These are phyloP conservation scores for Lolium perenne DNA, from an alignment of 176 grass and related monocot species.

Conservation along the genomic window DNA sequence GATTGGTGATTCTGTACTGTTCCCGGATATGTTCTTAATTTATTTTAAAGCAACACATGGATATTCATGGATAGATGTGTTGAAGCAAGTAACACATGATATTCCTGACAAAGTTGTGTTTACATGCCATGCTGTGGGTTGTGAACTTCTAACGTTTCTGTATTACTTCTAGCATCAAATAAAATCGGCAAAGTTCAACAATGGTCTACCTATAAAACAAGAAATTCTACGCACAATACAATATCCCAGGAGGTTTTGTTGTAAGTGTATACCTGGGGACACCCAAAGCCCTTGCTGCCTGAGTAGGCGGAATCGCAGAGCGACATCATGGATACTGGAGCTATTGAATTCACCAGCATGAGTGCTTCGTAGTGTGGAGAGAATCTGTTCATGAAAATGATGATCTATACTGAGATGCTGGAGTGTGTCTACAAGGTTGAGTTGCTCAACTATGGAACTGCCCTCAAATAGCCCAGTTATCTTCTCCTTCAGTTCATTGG, in stretches of 20 bases:
- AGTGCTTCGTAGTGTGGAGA: neutral
- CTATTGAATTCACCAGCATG: slow-evolving; percentile 27
- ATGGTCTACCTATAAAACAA: neutral
- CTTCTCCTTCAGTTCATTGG: slow-evolving; percentile 19
- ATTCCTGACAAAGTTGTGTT: neutral
- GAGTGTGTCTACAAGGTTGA: slow-evolving; percentile 38
- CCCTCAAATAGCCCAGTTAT: slow-evolving; percentile 24
- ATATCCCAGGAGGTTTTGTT: neutral
- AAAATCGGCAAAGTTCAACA: neutral
- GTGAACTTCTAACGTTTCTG: neutral
- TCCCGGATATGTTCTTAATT: neutral
- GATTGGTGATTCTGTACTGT: neutral
- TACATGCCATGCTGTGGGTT: neutral
- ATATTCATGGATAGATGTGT: neutral
- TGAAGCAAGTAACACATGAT: neutral
- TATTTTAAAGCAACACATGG: no score
- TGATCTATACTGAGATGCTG: slow-evolving; percentile 47
- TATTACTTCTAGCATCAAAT: neutral
- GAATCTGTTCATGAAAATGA: slow-evolving; percentile 35
- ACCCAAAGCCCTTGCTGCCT: slow-evolving; percentile 45
- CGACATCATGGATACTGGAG: slow-evolving; percentile 36
- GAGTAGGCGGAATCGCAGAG: slow-evolving; percentile 45
- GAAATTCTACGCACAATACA: neutral
- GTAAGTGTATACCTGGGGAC: slow-evolving; percentile 38
- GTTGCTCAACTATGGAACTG: slow-evolving; percentile 7